Conservation (phyloP, 495 filamentous ascomycete species). For the Chaetomidium leptoderma region DNA sequence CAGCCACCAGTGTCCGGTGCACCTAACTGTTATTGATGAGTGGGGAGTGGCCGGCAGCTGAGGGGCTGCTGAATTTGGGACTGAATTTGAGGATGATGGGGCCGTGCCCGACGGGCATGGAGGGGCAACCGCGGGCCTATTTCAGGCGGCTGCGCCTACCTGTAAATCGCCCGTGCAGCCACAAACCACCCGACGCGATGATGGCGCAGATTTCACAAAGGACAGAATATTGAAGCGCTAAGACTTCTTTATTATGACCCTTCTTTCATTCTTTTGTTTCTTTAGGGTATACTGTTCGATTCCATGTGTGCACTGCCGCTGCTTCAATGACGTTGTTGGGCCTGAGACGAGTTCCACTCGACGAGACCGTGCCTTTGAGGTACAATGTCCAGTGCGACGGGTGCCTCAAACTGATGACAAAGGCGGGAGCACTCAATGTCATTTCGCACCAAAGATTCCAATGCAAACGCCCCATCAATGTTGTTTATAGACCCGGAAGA, state of each 20-base stretch:
- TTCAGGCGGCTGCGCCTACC: neutral
- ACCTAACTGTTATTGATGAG: too few species aligned
- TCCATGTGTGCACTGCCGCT: too few species aligned
- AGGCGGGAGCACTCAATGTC: neutral
- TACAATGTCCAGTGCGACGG: neutral
- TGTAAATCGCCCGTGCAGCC: neutral
- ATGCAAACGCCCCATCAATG: neutral
- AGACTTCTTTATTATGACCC: neutral
- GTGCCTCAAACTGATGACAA: neutral
- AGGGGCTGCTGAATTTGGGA: neutral
- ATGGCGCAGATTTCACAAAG: neutral
- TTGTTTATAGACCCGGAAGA: too few species aligned
- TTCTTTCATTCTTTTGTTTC: neutral
- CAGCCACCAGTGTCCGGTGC: neutral
- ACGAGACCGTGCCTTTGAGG: too few species aligned
- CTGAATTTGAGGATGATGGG: neutral
- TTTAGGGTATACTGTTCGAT: neutral
- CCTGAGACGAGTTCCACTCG: neutral
- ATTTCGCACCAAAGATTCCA: neutral
- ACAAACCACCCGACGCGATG: neutral
- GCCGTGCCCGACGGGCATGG: neutral
- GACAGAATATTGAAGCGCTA: neutral
- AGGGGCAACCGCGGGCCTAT: neutral
- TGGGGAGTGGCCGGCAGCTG: neutral
- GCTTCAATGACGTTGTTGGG: neutral